Conservation (phyloP, 441 rosid genomes). For the Biscutella laevigata region DNA sequence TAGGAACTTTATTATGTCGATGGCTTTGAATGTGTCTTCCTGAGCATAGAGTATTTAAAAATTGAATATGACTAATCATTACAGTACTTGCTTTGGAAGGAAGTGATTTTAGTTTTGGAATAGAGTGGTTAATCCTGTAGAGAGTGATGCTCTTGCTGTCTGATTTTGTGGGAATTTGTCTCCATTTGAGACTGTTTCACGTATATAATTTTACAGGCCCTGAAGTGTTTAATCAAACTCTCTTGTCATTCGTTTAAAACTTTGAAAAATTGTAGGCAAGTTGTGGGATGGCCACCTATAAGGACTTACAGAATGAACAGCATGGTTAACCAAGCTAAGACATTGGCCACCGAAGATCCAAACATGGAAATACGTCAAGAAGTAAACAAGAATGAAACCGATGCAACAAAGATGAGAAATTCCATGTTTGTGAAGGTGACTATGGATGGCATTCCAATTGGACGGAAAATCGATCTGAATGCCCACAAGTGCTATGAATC, state of each 20-base stretch:
- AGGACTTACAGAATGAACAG: constrained; percentile 71
- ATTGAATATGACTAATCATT: too few relatives aligned
- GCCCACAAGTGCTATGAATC: constrained; percentile 62
- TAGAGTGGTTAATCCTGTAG: background rate
- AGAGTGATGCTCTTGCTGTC: background rate
- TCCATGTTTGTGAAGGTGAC: constrained; percentile 80
- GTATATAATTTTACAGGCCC: background rate
- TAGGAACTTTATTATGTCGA: background rate
- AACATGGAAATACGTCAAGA: constrained; percentile 18
- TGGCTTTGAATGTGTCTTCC: constrained; percentile 3
- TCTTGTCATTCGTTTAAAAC: background rate
- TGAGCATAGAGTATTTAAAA: too few relatives aligned
- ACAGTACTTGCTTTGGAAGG: background rate
- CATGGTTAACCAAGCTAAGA: constrained; percentile 58
- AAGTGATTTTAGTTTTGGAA: background rate
- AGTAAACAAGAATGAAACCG: constrained; percentile 32
- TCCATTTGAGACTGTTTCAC: background rate
- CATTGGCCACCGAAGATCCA: constrained; percentile 40
- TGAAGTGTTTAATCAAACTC: background rate
- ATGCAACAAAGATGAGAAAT: constrained; percentile 31
- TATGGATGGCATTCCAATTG: constrained; percentile 83
- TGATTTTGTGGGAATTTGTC: background rate
- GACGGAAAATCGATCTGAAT: constrained; percentile 78
- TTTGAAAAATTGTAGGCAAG: constrained; percentile 40
- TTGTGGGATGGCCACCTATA: constrained; percentile 96